phyloP scores from a whole-genome alignment of 2,329 filamentous ascomycete genomes.

The Stachybotrys elegans region DNA sequence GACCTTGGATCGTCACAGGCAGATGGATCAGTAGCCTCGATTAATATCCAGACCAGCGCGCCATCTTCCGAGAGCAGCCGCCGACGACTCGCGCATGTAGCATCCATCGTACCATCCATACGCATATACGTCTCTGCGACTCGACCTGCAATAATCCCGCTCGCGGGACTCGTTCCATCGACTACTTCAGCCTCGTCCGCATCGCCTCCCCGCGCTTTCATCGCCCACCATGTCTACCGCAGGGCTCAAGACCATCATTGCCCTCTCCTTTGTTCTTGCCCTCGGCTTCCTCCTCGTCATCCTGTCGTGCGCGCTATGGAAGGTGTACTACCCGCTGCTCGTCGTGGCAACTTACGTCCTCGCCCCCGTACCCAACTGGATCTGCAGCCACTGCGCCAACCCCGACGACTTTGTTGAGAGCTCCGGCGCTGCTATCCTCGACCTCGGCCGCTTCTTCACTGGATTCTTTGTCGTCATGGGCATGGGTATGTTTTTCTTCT shows the following conservation, averaged over 20 bases:
- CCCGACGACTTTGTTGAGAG: slow-evolving; percentile 93
- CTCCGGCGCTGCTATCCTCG: slow-evolving; percentile 76
- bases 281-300: slow-evolving; percentile 99
- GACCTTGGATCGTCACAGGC: no score
- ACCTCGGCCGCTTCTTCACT: slow-evolving; percentile 89
- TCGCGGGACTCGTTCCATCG: slow-evolving; percentile 8
- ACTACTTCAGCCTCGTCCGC: no score
- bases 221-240: slow-evolving; percentile 61
- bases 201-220: slow-evolving; percentile 5
- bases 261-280: slow-evolving; percentile 96
- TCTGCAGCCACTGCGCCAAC: slow-evolving; percentile 81
- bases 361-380: slow-evolving; percentile 94
- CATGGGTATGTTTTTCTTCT: slow-evolving; percentile 65
- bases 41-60: no score
- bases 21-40: no score
- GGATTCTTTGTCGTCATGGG: slow-evolving; percentile 97
- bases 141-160: no score
- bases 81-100: no score
- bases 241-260: slow-evolving; percentile 98
- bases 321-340: slow-evolving; percentile 90
- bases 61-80: no score
- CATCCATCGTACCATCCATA: no score
- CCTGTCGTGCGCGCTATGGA: slow-evolving; percentile 90
- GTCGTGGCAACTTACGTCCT: slow-evolving; percentile 94
- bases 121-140: no score